A percentile compares a stretch with the other conserved stretches of the same genome.
phyloP scores from a whole-genome alignment of 768 basidiomycete species.

The Psilocybe tampanensis region DNA sequence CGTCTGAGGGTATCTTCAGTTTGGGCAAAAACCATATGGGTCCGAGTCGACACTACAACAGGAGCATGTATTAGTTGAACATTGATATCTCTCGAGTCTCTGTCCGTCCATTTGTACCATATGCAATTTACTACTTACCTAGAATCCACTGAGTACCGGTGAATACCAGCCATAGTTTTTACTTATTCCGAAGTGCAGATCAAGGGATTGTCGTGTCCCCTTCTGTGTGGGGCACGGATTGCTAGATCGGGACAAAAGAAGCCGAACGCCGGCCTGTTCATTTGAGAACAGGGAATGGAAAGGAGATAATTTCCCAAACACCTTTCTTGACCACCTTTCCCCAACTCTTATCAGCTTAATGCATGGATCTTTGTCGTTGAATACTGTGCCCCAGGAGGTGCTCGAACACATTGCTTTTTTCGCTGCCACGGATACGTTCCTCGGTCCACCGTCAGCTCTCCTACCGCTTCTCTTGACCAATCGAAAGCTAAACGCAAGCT shows the following conservation, averaged over 20 bases:
- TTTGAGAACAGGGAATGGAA: conserved; percentile 14
- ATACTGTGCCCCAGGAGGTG: conserved; percentile 71
- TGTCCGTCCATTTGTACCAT: background rate
- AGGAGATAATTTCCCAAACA: conserved; percentile 14
- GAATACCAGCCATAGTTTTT: too few species aligned
- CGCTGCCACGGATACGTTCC: conserved; percentile 48
- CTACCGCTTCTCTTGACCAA: conserved; percentile 56
- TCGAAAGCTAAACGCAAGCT: conserved; percentile 45
- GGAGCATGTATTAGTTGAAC: background rate
- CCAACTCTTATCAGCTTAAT: conserved; percentile 18
- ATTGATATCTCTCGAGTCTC: background rate
- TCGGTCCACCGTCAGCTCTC: conserved; percentile 66
- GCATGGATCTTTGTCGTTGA: conserved; percentile 35
- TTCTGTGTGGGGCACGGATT: background rate
- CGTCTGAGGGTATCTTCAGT: conserved; percentile 57
- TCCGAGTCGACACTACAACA: background rate
- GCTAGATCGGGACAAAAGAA: conserved; percentile 7
- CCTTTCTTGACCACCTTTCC: conserved; percentile 3
- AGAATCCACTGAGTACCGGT: too few species aligned
- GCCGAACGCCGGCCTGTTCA: conserved; percentile 20
- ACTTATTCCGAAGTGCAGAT: too few species aligned
- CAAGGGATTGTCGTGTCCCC: background rate
- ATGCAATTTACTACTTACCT: background rate
- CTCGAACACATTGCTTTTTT: conserved; percentile 79
- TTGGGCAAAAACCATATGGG: conserved; percentile 40